Percentiles rank a stretch among this genome's conserved stretches.
These are phyloP conservation scores for Luzula sylvatica DNA, from an alignment of 176 grass and related monocot genomes.

Conservation along the genomic window DNA sequence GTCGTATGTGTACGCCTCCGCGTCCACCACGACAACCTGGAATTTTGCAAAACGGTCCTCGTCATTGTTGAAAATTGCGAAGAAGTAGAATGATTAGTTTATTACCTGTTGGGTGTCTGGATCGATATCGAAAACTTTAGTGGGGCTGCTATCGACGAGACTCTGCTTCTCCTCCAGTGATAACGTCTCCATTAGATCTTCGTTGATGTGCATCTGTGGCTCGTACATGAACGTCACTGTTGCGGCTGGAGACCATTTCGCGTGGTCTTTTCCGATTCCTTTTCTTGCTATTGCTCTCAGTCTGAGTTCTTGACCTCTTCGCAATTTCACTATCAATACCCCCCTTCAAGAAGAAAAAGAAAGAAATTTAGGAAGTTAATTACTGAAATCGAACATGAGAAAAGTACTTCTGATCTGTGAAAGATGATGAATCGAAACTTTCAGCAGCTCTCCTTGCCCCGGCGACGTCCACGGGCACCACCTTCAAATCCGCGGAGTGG, in stretches of 20 bases:
- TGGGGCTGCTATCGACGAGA: conserved; percentile 89
- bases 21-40: conserved; percentile 51
- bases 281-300: conserved; percentile 94
- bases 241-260: conserved; percentile 89
- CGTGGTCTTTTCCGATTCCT: conserved; percentile 95
- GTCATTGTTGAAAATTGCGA: no score
- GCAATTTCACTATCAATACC: conserved; percentile 89
- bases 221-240: conserved; percentile 99
- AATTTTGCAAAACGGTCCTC: background rate
- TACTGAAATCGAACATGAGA: background rate
- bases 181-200: conserved; percentile 81
- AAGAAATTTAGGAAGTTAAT: background rate
- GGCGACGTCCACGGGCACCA: conserved; percentile 60
- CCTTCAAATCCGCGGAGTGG: conserved; percentile 43
- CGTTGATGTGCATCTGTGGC: conserved; percentile 73
- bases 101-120: conserved; percentile 60
- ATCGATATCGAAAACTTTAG: conserved; percentile 72
- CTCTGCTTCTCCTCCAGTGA: conserved; percentile 60
- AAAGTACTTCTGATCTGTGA: conserved; percentile 38
- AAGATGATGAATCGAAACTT: conserved; percentile 19
- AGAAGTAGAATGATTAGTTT: background rate
- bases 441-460: conserved; percentile 1
- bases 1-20: conserved; percentile 78
- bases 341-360: conserved; percentile 32
- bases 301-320: conserved; percentile 76